Percentiles rank a stretch among this genome's conserved stretches.
Evolutionary conservation across 2,329 filamentous ascomycete genomes (phyloP).

Genomic region (Pseudogymnoascus sp.): DNA sequence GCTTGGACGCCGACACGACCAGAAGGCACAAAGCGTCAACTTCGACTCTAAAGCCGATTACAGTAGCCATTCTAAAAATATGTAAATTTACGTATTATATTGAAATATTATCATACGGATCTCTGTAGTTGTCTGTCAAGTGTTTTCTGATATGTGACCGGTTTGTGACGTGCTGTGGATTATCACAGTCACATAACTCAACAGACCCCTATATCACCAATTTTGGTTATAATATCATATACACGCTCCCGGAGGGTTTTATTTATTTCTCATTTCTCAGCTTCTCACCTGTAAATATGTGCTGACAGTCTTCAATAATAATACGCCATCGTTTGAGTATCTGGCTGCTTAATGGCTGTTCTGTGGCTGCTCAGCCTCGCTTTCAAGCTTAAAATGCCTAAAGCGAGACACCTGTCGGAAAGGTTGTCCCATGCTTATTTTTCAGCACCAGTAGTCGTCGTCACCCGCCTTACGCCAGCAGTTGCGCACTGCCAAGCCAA

Average conservation of each 20-base stretch:
- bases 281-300: background rate
- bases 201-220: background rate
- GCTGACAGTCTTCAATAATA: background rate
- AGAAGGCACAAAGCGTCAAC: background rate
- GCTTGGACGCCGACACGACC: background rate
- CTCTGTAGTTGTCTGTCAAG: background rate
- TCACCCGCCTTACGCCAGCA: background rate
- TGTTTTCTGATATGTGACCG: background rate
- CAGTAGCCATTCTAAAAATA: background rate
- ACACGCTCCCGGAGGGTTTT: background rate
- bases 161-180: background rate
- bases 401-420: background rate
- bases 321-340: background rate
- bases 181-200: background rate
- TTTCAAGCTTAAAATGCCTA: background rate
- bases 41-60: background rate
- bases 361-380: background rate
- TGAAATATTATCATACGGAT: background rate
- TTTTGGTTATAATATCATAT: background rate
- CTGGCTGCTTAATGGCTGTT: background rate
- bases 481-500: background rate
- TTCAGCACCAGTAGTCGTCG: background rate
- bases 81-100: background rate
- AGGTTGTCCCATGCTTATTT: constrained; percentile 1
- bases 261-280: too few species aligned